A percentile compares a stretch with the other conserved stretches of the same genome.
These are phyloP conservation scores for Picea glauca DNA, from an alignment of 75 land plant species.

Conservation along the genomic window DNA sequence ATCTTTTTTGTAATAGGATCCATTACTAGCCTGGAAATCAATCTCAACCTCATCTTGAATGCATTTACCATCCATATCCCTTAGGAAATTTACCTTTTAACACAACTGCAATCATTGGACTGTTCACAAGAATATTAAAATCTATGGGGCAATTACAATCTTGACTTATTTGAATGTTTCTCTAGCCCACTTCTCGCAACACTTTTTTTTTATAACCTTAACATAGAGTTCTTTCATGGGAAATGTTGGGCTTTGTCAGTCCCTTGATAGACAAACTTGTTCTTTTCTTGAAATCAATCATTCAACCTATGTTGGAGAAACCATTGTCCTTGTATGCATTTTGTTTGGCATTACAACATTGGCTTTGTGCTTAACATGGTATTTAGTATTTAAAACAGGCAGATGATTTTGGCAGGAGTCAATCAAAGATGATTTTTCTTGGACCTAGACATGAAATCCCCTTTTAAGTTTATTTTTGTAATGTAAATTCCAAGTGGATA, in stretches of 20 bases:
- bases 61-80: constrained; percentile 37
- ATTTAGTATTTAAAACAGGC: constrained; percentile 29
- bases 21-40: too few species aligned
- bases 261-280: constrained; percentile 55
- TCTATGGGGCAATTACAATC: constrained; percentile 20
- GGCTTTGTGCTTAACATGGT: constrained; percentile 28
- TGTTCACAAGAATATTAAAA: constrained; percentile 59
- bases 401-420: constrained; percentile 32
- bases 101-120: constrained; percentile 75
- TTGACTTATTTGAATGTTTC: too few species aligned
- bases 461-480: constrained; percentile 73
- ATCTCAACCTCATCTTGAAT: too few species aligned
- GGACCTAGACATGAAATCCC: constrained; percentile 84
- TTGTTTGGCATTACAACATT: constrained; percentile 37
- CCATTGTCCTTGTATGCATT: constrained; percentile 31
- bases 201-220: constrained; percentile 24
- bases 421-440: constrained; percentile 48
- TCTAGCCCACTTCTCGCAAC: too few species aligned
- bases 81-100: constrained; percentile 39
- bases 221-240: constrained; percentile 33
- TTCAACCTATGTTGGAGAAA: constrained; percentile 28
- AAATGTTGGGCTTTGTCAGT: constrained; percentile 61
- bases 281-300: constrained; percentile 18
- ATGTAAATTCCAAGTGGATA: constrained; percentile 74
- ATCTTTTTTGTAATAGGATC: too few species aligned